These are phyloP conservation scores for Candida khao-thaluensis DNA, from an alignment of 805 yeast species.

Conservation along the genomic window DNA sequence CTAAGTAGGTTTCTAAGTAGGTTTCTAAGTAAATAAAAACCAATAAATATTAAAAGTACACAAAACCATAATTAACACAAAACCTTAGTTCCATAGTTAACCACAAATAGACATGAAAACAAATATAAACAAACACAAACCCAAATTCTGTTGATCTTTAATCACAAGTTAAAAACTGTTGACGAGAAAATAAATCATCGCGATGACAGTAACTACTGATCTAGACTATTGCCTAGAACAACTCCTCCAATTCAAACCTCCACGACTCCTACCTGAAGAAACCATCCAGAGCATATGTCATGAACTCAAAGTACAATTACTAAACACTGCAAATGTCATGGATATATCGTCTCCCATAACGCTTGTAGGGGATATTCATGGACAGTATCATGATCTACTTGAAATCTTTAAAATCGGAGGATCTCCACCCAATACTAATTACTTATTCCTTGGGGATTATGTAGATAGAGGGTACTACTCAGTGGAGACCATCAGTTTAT, in stretches of 20 bases:
- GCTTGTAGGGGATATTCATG: conserved; percentile 96
- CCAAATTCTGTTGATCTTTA: no score
- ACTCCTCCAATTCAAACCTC: conserved; percentile 41
- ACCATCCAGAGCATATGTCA: conserved; percentile 54
- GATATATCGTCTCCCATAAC: conserved; percentile 85
- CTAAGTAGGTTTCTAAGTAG: no score
- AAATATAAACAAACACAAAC: no score
- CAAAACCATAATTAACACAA: no score
- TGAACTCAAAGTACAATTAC: conserved; percentile 76
- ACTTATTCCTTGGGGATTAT: conserved; percentile 90
- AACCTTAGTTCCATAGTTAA: no score
- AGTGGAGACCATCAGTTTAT: conserved; percentile 84
- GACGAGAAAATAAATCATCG: no score
- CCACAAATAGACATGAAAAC: no score
- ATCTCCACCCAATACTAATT: conserved; percentile 88
- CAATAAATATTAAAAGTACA: no score
- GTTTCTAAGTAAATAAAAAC: no score
- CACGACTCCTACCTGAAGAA: conserved; percentile 40
- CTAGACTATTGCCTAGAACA: conserved; percentile 44
- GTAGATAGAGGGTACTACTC: conserved; percentile 95
- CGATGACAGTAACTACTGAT: conserved; percentile 19
- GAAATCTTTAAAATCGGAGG: conserved; percentile 96
- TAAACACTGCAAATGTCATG: conserved; percentile 83
- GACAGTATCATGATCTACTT: conserved; percentile 89
- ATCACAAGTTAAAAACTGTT: no score